Percentiles rank a stretch among this genome's conserved stretches.
phyloP scores from a whole-genome alignment of 306 rosid genomes.

The Cicer judaicum region DNA sequence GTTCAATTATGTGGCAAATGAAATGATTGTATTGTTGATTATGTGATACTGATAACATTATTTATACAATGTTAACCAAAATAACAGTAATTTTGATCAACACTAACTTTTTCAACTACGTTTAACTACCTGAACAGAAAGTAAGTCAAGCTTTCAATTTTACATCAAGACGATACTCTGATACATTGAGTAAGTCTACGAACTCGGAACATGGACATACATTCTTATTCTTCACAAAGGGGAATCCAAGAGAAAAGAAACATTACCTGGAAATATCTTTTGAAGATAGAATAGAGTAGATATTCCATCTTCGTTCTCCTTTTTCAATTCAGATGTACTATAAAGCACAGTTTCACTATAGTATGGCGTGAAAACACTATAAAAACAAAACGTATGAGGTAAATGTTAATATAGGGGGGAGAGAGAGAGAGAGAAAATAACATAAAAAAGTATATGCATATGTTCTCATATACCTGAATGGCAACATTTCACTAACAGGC shows the following conservation, averaged over 20 bases:
- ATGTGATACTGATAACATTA: neutral
- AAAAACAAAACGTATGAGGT: constrained; percentile 39
- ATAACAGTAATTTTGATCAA: neutral
- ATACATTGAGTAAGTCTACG: neutral
- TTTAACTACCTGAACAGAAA: neutral
- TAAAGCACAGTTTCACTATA: constrained; percentile 97
- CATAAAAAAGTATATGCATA: constrained; percentile 16
- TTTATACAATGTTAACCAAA: neutral
- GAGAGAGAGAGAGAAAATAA: constrained; percentile 4
- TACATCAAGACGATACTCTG: neutral
- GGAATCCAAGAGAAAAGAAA: constrained; percentile 16
- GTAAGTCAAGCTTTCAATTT: neutral
- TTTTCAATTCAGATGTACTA: constrained; percentile 76
- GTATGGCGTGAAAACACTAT: constrained; percentile 97
- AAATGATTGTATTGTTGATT: neutral
- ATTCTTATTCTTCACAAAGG: neutral
- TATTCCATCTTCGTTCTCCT: constrained; percentile 97
- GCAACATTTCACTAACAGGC: constrained; percentile 88
- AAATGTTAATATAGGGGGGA: constrained; percentile 20
- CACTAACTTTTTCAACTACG: neutral
- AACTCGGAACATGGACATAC: neutral
- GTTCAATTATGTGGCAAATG: neutral
- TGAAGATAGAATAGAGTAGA: constrained; percentile 92
- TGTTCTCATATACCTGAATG: constrained; percentile 74
- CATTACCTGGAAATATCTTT: constrained; percentile 94